Evolutionary conservation across 1,284 basidiomycete species (phyloP), one percentile per base, ranked within the genome.

Genomic region (Trametes hirsuta): DNA sequence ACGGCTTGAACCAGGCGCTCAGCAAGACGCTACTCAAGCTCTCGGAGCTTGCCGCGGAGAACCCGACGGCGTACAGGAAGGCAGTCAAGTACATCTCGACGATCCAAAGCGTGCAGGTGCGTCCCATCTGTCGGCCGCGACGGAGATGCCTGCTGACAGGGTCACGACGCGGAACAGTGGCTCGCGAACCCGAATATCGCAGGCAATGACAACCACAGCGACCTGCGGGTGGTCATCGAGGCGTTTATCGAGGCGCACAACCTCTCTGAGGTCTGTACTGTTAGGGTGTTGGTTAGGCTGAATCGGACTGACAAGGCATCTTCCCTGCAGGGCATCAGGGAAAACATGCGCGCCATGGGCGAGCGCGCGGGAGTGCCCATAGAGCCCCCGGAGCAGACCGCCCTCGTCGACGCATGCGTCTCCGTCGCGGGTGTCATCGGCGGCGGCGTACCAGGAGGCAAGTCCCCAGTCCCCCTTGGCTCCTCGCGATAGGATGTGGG

Each of bases 371-470:
- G 80, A 11, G 94, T 96, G 10, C 92, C 93, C 10, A 96, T 99
- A 64, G 97, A 99, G 74, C 97, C 97, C 1, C 76, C 81, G 6
- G 88, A 93, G 74, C 97, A 99, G 77, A 95, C 94, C 0, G 76
- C 81, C 40, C 82, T 99, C n/a, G 83, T 99, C 48, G 87, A 98
- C 71, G 81, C 82, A 6, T 97, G 94, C 66, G 79, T 90, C 25
- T 77, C 84, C 5, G 82, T 90, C 59, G 84, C 88, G 1, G 97
- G 97, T 44, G 88, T 98, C 3, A 81, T 99, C 36, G 95, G 94
- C 9, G 96, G 95, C 40, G 97, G 97, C 35, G 97, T 99, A 4
- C 97, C 97, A 1, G 97, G 97, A 61, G 96, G 94, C 30, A 30
- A 30, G 30, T 30, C 92, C 68, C 64, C 86, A 73, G 8, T 35